These are phyloP conservation scores for Arabis alpina DNA, from an alignment of 345 rosid species.

Conservation along the genomic window DNA sequence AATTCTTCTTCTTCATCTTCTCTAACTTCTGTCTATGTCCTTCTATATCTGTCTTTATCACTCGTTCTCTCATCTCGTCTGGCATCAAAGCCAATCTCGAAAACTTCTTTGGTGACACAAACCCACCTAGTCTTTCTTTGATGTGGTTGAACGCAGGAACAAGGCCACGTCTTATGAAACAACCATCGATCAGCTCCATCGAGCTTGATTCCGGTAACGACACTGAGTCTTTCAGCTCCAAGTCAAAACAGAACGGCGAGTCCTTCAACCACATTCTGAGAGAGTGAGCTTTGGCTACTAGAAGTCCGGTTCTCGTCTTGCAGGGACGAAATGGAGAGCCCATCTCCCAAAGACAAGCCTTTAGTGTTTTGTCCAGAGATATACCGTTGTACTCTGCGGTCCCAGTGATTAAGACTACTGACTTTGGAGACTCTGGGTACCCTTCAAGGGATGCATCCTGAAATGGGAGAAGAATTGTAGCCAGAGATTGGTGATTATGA, in stretches of 20 bases:
- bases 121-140: conserved; percentile 77
- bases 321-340: conserved; percentile 94
- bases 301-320: conserved; percentile 77
- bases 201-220: conserved; percentile 73
- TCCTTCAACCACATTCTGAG: conserved; percentile 98
- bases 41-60: conserved; percentile 70
- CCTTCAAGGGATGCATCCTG: conserved; percentile 98
- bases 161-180: conserved; percentile 80
- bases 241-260: conserved; percentile 93
- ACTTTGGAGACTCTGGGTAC: conserved; percentile 83
- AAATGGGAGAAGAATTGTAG: conserved; percentile 13
- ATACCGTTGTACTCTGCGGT: conserved; percentile 83
- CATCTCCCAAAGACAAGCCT: conserved; percentile 98
- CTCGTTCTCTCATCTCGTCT: conserved; percentile 70
- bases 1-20: conserved; percentile 54
- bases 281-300: conserved; percentile 90
- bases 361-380: conserved; percentile 80
- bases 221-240: conserved; percentile 73
- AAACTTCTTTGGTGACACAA: conserved; percentile 83
- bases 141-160: conserved; percentile 93
- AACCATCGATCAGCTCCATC: conserved; percentile 81
- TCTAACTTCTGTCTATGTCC: conserved; percentile 64
- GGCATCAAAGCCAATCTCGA: conserved; percentile 81
- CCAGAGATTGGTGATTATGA: conserved; percentile 18
- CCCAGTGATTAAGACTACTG: conserved; percentile 88